Evolutionary conservation across 768 basidiomycete genomes (phyloP).

Genomic region (Fistulinella prunicolor): DNA sequence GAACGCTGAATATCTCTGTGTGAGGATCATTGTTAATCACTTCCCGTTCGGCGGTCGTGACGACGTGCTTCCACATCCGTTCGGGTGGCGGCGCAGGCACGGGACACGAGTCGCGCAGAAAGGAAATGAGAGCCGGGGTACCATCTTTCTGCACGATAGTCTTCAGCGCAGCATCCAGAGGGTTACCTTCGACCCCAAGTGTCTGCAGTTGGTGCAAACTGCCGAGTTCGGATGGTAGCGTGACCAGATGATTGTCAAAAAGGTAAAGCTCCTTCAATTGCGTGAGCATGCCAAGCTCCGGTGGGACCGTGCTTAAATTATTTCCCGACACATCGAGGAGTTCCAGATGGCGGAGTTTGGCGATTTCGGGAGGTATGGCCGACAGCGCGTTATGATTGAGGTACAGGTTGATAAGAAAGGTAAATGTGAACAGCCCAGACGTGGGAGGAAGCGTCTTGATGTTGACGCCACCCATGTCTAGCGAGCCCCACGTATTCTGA

Average conservation of each 20-base stretch:
- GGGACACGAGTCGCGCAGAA: conserved; percentile 91
- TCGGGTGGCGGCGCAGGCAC: conserved; percentile 77
- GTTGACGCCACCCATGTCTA: conserved; percentile 95
- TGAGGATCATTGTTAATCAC: conserved; percentile 57
- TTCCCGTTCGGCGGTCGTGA: conserved; percentile 58
- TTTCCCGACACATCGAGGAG: conserved; percentile 92
- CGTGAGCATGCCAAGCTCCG: conserved; percentile 88
- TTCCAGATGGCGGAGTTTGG: conserved; percentile 80
- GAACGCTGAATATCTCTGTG: conserved; percentile 72
- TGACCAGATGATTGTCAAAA: conserved; percentile 92
- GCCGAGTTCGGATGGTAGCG: conserved; percentile 84
- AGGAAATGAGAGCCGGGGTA: conserved; percentile 83
- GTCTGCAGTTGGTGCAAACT: conserved; percentile 90
- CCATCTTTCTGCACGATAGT: conserved; percentile 90
- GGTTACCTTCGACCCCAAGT: conserved; percentile 96
- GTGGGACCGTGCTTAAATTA: conserved; percentile 69
- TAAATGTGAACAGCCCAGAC: conserved; percentile 78
- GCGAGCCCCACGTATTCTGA: conserved; percentile 79
- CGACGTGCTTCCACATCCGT: conserved; percentile 69
- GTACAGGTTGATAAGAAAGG: conserved; percentile 92
- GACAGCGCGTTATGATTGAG: conserved; percentile 92
- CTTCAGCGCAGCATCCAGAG: conserved; percentile 74
- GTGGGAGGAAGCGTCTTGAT: conserved; percentile 84
- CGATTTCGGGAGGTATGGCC: conserved; percentile 76
- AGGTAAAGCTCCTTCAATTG: conserved; percentile 88